phyloP scores from a whole-genome alignment of 192 early-diverging fungal genomes.

The Jimgerdemannia flammicorona region DNA sequence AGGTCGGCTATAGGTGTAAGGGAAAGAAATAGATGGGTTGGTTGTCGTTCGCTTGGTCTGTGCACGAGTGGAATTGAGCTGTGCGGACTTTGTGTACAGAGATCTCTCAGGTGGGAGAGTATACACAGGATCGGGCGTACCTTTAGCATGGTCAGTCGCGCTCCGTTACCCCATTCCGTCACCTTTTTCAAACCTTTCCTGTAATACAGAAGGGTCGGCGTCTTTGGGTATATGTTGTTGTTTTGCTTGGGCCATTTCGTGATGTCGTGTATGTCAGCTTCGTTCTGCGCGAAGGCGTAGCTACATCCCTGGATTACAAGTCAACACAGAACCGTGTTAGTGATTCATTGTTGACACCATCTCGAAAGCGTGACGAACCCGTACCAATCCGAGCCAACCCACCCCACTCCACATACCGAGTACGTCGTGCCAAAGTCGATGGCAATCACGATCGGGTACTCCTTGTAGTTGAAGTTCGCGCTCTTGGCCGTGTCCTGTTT shows the following conservation, averaged over 20 bases:
- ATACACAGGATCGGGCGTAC: background rate
- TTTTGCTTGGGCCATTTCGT: background rate
- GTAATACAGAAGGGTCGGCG: slow-evolving; percentile 28
- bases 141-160: slow-evolving; percentile 26
- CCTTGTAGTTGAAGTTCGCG: slow-evolving; percentile 21
- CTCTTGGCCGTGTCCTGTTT: background rate
- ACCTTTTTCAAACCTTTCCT: slow-evolving; percentile 31
- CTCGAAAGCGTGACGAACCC: background rate
- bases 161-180: slow-evolving; percentile 31
- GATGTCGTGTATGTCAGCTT: background rate
- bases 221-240: slow-evolving; percentile 21
- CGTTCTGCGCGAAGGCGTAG: background rate
- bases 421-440: slow-evolving; percentile 37
- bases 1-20: slow-evolving; percentile 13
- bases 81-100: no score
- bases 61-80: no score
- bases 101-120: no score
- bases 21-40: no score
- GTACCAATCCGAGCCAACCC: no score
- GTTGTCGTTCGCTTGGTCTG: no score
- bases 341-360: background rate
- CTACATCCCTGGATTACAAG: background rate
- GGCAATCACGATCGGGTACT: slow-evolving; percentile 36
- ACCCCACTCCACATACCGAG: no score
- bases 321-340: background rate